Percentiles rank a stretch among this genome's conserved stretches.
Conservation (phyloP, 768 basidiomycete species). For the Tricholoma sp. region DNA sequence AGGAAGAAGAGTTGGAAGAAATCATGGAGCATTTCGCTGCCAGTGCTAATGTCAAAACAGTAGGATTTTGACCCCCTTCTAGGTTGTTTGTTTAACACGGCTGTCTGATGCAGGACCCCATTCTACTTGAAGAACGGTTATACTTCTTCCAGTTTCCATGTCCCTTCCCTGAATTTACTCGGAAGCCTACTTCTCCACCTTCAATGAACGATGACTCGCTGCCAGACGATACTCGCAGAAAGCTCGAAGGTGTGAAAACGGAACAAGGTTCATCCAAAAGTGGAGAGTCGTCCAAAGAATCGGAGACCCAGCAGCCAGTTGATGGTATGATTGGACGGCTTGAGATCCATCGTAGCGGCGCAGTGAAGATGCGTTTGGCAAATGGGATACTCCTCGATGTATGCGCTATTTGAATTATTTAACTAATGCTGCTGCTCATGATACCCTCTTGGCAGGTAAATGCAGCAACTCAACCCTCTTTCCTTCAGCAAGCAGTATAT, state of each 20-base stretch:
- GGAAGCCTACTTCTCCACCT: constrained; percentile 23
- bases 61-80: constrained; percentile 18
- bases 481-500: constrained; percentile 82
- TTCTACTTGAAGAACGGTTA: constrained; percentile 56
- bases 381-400: constrained; percentile 85
- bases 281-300: constrained; percentile 19
- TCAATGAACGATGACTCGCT: constrained; percentile 28
- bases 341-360: constrained; percentile 80
- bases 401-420: constrained; percentile 19
- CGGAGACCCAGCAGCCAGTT: constrained; percentile 27
- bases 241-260: constrained; percentile 55
- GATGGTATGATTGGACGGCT: constrained; percentile 83
- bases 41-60: constrained; percentile 34
- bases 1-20: constrained; percentile 75
- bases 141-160: constrained; percentile 90
- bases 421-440: not conserved
- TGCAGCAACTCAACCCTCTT: constrained; percentile 79
- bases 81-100: not conserved
- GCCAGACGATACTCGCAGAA: constrained; percentile 34
- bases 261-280: constrained; percentile 27
- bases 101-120: constrained; percentile 30
- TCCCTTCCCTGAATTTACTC: constrained; percentile 73
- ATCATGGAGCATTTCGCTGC: constrained; percentile 65
- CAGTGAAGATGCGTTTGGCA: constrained; percentile 78
- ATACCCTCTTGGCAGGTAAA: constrained; percentile 49